Conservation (phyloP, 306 rosid species). For the Malus sieversii region DNA sequence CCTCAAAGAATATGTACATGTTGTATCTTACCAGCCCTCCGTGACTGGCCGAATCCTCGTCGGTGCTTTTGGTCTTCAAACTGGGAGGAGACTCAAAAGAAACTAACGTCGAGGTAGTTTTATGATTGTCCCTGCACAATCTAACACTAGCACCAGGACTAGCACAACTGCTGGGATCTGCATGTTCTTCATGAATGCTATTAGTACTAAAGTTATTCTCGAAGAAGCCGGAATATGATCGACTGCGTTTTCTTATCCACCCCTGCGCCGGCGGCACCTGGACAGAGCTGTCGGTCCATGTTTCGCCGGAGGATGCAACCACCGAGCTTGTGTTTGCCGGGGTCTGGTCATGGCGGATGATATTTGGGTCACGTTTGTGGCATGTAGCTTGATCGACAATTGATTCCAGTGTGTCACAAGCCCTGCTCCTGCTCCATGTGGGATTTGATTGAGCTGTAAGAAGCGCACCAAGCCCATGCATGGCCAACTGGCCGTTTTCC, state of each 20-base stretch:
- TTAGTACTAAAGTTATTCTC: conserved; percentile 13
- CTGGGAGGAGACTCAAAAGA: conserved; percentile 46
- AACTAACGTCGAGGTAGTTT: conserved; percentile 42
- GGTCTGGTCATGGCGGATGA: conserved; percentile 1
- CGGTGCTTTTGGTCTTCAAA: conserved; percentile 33
- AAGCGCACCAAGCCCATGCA: conserved; percentile 47
- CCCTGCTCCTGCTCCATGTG: conserved; percentile 26
- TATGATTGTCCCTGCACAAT: conserved; percentile 29
- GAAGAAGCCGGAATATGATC: conserved; percentile 16
- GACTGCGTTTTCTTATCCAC: conserved; percentile 19
- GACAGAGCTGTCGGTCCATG: conserved; percentile 14
- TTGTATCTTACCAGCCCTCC: conserved; percentile 26
- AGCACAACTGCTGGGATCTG: conserved; percentile 27
- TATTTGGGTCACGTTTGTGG: conserved; percentile 20
- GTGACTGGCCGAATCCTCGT: conserved; percentile 43
- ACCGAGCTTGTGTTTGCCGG: conserved; percentile 10
- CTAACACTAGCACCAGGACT: conserved; percentile 21
- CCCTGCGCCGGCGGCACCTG: background rate
- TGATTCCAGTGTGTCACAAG: conserved; percentile 55
- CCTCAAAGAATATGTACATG: background rate
- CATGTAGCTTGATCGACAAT: conserved; percentile 51
- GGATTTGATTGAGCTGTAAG: conserved; percentile 29
- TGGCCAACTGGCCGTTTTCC: conserved; percentile 48
- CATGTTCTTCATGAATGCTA: conserved; percentile 20
- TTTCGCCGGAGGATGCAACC: conserved; percentile 19